Evolutionary conservation across 805 yeast genomes (phyloP).

Genomic region (Candida caryicola): DNA sequence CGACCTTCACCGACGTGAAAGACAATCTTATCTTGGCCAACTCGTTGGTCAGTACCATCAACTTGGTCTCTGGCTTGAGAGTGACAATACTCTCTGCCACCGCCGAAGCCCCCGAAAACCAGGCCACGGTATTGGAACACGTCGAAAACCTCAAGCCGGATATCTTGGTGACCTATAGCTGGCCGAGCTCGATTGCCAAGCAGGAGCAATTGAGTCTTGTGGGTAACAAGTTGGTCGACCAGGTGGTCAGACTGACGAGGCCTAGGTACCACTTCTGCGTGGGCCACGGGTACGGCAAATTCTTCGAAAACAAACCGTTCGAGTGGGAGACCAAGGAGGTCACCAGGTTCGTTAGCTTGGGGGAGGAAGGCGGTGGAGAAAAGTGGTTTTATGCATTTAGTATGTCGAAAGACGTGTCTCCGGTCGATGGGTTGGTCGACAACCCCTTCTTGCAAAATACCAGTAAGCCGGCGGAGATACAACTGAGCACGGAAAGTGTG

Average conservation of each 20-base stretch:
- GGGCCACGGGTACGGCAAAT: slow-evolving; percentile 48
- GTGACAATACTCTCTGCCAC: slow-evolving; percentile 44
- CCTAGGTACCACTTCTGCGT: slow-evolving; percentile 71
- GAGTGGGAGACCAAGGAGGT: slow-evolving; percentile 47
- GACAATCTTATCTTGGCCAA: slow-evolving; percentile 29
- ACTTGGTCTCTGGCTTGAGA: slow-evolving; percentile 43
- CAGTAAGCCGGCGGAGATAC: too few relatives aligned
- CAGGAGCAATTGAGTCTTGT: slow-evolving; percentile 42
- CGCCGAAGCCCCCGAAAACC: slow-evolving; percentile 8
- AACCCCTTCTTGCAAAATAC: too few relatives aligned
- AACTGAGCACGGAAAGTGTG: background rate
- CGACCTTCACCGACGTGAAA: slow-evolving; percentile 21
- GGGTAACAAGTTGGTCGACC: slow-evolving; percentile 47
- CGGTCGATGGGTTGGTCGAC: slow-evolving; percentile 8
- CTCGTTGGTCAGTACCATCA: slow-evolving; percentile 32
- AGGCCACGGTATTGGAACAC: slow-evolving; percentile 10
- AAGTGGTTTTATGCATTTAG: slow-evolving; percentile 76
- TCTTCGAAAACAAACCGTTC: slow-evolving; percentile 57
- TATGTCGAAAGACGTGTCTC: slow-evolving; percentile 16
- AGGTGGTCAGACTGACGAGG: slow-evolving; percentile 37
- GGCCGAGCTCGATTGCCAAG: slow-evolving; percentile 56
- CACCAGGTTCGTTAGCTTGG: slow-evolving; percentile 67
- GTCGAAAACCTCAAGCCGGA: slow-evolving; percentile 32
- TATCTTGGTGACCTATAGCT: slow-evolving; percentile 54
- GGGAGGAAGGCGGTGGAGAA: slow-evolving; percentile 51